Evolutionary conservation across 345 rosid genomes (phyloP).

Genomic region (Eucalyptus cladocalyx): DNA sequence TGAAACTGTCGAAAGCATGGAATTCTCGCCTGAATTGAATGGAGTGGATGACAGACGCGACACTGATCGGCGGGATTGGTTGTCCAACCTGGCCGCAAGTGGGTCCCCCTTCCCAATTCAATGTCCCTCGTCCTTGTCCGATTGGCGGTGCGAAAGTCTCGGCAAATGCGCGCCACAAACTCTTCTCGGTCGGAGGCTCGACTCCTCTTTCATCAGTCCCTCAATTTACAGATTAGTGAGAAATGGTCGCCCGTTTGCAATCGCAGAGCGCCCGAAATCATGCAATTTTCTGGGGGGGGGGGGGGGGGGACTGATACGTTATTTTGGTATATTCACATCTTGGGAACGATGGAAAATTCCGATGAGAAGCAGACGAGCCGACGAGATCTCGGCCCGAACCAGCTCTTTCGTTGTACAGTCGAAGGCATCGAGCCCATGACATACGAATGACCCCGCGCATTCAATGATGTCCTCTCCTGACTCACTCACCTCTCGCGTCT

Average conservation of each 20-base stretch:
- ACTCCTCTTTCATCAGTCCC: neutral
- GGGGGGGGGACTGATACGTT: neutral
- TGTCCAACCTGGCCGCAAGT: neutral
- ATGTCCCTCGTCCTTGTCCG: neutral
- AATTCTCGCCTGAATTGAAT: neutral
- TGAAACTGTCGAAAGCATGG: neutral
- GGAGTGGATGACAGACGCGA: neutral
- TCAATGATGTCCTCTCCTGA: neutral
- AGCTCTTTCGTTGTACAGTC: neutral
- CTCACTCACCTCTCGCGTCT: neutral
- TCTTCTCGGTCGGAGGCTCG: neutral
- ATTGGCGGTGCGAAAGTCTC: neutral
- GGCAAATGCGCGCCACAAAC: neutral
- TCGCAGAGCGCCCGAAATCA: neutral
- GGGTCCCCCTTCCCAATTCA: neutral
- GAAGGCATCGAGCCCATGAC: neutral
- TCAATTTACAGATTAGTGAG: neutral
- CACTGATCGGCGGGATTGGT: neutral
- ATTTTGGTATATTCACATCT: neutral
- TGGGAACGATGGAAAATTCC: neutral
- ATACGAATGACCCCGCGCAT: neutral
- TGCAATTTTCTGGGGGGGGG: neutral
- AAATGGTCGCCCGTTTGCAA: neutral
- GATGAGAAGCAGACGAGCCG: neutral
- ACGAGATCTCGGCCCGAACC: neutral